Percentiles rank a stretch among this genome's conserved stretches.
Evolutionary conservation across 805 yeast genomes (phyloP).

Genomic region (Lipomyces mesembrius): DNA sequence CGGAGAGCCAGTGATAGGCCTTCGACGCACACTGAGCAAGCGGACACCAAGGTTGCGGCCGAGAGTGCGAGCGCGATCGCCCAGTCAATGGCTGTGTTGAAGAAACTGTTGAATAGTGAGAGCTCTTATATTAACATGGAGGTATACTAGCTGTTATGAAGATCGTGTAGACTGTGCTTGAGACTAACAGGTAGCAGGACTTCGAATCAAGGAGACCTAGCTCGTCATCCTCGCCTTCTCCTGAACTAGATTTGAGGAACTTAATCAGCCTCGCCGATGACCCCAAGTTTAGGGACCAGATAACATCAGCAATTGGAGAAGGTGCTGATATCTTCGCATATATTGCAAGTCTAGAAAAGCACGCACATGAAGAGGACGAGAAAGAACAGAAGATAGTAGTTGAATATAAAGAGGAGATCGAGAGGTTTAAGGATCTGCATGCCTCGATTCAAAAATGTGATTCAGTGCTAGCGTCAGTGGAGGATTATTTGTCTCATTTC

Average conservation of each 20-base stretch:
- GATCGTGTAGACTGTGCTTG: neutral
- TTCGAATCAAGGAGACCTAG: neutral
- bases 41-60: neutral
- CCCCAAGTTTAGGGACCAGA: conserved; percentile 11
- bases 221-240: neutral
- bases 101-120: conserved; percentile 20
- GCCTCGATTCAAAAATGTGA: conserved; percentile 35
- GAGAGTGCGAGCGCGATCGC: neutral
- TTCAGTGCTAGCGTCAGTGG: conserved; percentile 39
- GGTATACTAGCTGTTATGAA: neutral
- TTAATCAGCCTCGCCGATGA: conserved; percentile 10
- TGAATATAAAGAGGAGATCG: conserved; percentile 31
- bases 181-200: neutral
- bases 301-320: conserved; percentile 3
- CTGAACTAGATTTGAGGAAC: conserved; percentile 5
- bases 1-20: neutral
- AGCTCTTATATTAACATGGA: conserved; percentile 15
- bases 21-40: neutral
- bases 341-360: conserved; percentile 5
- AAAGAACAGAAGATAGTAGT: conserved; percentile 10
- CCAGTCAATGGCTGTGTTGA: conserved; percentile 15
- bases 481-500: conserved; percentile 58
- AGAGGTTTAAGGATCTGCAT: conserved; percentile 32
- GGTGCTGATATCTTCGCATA: conserved; percentile 10
- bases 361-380: neutral